A percentile compares a stretch with the other conserved stretches of the same genome.
phyloP scores from a whole-genome alignment of 2,329 filamentous ascomycete genomes.

The Colletotrichum viniferum region DNA sequence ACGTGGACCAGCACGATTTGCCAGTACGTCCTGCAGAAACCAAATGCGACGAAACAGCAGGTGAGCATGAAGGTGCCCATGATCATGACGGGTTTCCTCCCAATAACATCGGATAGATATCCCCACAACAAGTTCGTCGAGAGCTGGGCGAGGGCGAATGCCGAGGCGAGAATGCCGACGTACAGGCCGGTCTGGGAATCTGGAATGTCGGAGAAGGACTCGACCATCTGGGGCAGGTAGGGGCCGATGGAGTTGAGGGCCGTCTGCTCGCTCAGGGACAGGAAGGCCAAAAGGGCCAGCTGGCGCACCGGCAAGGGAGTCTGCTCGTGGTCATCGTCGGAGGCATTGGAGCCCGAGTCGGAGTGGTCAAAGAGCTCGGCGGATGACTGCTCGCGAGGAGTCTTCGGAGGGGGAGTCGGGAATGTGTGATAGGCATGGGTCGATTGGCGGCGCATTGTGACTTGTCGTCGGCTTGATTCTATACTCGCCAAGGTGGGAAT shows the following conservation, averaged over 20 bases:
- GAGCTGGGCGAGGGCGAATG: slow-evolving; percentile 92
- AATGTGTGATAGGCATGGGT: slow-evolving; percentile 80
- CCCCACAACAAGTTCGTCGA: slow-evolving; percentile 93
- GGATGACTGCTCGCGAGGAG: slow-evolving; percentile 57
- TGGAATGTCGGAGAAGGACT: slow-evolving; percentile 81
- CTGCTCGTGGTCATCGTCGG: slow-evolving; percentile 49
- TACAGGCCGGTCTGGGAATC: slow-evolving; percentile 78
- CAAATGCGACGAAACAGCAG: slow-evolving; percentile 82
- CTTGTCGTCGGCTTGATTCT: slow-evolving; percentile 18
- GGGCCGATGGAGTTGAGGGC: slow-evolving; percentile 96
- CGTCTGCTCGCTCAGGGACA: slow-evolving; percentile 93
- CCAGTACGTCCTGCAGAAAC: slow-evolving; percentile 81
- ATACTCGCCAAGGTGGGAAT: slow-evolving; percentile 41
- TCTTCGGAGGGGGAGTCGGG: slow-evolving; percentile 73
- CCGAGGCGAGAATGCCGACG: slow-evolving; percentile 86
- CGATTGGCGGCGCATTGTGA: slow-evolving; percentile 40
- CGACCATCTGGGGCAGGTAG: slow-evolving; percentile 92
- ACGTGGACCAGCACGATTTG: slow-evolving; percentile 87
- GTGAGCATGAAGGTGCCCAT: slow-evolving; percentile 84
- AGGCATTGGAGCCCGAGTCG: slow-evolving; percentile 28
- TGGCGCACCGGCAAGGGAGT: slow-evolving; percentile 84
- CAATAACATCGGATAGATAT: slow-evolving; percentile 78
- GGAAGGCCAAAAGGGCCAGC: slow-evolving; percentile 82
- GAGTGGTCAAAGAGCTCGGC: slow-evolving; percentile 28
- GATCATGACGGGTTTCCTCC: slow-evolving; percentile 82